These are phyloP conservation scores for Elongisporangium undulatum DNA, from an alignment of 352 stramenopile species.

Conservation along the genomic window DNA sequence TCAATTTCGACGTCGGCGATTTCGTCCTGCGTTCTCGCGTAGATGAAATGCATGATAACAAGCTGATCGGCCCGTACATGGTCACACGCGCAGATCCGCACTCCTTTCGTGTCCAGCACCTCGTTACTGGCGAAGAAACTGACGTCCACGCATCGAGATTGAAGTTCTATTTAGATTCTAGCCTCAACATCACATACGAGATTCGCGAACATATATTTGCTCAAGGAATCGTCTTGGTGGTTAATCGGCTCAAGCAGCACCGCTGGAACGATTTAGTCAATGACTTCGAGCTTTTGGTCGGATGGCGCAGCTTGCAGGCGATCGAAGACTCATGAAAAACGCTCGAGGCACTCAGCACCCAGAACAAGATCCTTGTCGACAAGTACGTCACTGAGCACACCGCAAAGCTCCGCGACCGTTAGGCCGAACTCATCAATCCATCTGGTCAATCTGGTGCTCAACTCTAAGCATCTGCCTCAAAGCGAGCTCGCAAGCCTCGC, in stretches of 20 bases:
- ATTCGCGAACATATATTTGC: not conserved
- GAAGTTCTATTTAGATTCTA: constrained; percentile 3
- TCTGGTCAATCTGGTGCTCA: too few species aligned
- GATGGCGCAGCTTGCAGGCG: not conserved
- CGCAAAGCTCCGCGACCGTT: too few species aligned
- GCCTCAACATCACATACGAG: constrained; percentile 1
- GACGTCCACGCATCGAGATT: constrained; percentile 10
- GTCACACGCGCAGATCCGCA: constrained; percentile 5
- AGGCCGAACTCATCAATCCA: too few species aligned
- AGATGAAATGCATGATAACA: constrained; percentile 2
- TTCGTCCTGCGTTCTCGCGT: constrained; percentile 1
- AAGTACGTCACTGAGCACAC: too few species aligned
- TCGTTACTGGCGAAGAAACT: constrained; percentile 12
- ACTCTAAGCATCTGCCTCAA: too few species aligned
- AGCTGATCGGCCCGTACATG: constrained; percentile 2
- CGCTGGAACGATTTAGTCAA: not conserved
- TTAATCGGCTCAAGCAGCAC: not conserved
- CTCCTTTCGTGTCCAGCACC: constrained; percentile 11
- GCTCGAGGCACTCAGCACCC: too few species aligned
- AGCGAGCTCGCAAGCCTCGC: too few species aligned
- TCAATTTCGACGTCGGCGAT: constrained; percentile 11
- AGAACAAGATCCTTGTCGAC: too few species aligned
- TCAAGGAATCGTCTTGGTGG: constrained; percentile 1
- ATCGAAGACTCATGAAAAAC: not conserved
- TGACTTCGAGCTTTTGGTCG: constrained; percentile 1